Evolutionary conservation across 23 red algal genomes (phyloP).

Genomic region (Gracilaria domingensis): DNA sequence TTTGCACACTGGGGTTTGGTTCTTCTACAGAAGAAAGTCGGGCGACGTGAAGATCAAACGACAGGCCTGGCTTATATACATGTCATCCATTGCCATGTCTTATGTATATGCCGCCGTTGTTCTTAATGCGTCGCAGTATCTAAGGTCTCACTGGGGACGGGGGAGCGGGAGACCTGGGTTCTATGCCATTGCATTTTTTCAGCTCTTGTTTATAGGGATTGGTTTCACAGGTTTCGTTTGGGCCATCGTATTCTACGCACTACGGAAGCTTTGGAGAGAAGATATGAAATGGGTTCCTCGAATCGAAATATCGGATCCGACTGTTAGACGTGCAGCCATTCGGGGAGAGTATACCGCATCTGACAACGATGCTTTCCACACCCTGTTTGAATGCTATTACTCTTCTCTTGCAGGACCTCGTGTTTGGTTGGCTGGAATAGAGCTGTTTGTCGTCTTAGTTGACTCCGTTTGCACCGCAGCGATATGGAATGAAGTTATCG

Average conservation of each 20-base stretch:
- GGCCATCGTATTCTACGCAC: conserved; percentile 50
- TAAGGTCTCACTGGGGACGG: conserved; percentile 47
- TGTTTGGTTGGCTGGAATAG: conserved; percentile 69
- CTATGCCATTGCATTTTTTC: conserved; percentile 65
- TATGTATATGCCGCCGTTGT: conserved; percentile 61
- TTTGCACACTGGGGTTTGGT: conserved; percentile 46
- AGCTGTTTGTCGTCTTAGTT: conserved; percentile 50
- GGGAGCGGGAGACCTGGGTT: conserved; percentile 54
- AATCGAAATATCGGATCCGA: conserved; percentile 60
- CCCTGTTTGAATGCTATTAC: conserved; percentile 78
- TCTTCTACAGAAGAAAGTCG: conserved; percentile 40
- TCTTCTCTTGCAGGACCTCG: conserved; percentile 56
- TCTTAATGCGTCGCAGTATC: conserved; percentile 67
- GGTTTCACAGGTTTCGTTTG: conserved; percentile 69
- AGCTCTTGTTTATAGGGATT: conserved; percentile 71
- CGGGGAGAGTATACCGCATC: conserved; percentile 52
- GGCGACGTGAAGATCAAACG: conserved; percentile 33
- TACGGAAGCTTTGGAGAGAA: conserved; percentile 36
- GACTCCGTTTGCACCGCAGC: conserved; percentile 61
- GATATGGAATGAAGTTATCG: conserved; percentile 70
- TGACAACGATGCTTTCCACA: conserved; percentile 61
- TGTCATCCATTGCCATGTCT: conserved; percentile 72
- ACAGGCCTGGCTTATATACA: conserved; percentile 78
- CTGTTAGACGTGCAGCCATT: conserved; percentile 40
- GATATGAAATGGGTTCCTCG: conserved; percentile 71